Percentiles rank a stretch among this genome's conserved stretches.
These are phyloP conservation scores for Davidsoniella neocaledoniae DNA, from an alignment of 2,329 filamentous ascomycete species.

Conservation along the genomic window DNA sequence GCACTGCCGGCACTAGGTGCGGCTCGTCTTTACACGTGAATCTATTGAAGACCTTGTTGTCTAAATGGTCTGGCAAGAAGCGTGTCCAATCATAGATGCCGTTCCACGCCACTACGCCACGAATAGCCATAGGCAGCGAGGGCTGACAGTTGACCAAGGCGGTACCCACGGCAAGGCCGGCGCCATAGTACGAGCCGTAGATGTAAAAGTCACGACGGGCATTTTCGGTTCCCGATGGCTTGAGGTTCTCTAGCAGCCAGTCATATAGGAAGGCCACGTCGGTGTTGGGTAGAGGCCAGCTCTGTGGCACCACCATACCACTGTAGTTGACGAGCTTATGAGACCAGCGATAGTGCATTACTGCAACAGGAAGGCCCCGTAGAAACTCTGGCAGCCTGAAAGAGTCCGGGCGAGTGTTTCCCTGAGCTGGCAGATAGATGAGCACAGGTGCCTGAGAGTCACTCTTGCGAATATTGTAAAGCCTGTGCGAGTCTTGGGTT, in stretches of 20 bases:
- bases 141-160: conserved; percentile 37
- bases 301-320: conserved; percentile 14
- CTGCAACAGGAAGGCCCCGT: conserved; percentile 28
- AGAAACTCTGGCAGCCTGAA: conserved; percentile 25
- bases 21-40: background rate
- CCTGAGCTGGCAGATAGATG: conserved; percentile 37
- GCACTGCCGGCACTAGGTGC: background rate
- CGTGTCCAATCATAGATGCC: conserved; percentile 49
- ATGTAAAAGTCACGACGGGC: conserved; percentile 22
- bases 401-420: conserved; percentile 18
- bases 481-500: conserved; percentile 21
- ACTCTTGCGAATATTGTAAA: conserved; percentile 29
- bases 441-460: conserved; percentile 28
- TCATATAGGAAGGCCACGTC: conserved; percentile 37
- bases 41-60: conserved; percentile 19
- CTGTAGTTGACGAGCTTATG: conserved; percentile 13
- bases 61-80: conserved; percentile 36
- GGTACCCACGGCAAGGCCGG: conserved; percentile 37
- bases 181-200: conserved; percentile 31
- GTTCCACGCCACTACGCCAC: conserved; percentile 39
- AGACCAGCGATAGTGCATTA: conserved; percentile 44
- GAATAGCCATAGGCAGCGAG: conserved; percentile 28
- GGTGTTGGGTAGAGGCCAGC: conserved; percentile 41
- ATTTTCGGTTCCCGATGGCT: conserved; percentile 17
- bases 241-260: conserved; percentile 32